Percentiles rank a stretch among this genome's conserved stretches.
Conservation (phyloP, 176 grass and related monocot genomes). For the Lolium multiflorum region DNA sequence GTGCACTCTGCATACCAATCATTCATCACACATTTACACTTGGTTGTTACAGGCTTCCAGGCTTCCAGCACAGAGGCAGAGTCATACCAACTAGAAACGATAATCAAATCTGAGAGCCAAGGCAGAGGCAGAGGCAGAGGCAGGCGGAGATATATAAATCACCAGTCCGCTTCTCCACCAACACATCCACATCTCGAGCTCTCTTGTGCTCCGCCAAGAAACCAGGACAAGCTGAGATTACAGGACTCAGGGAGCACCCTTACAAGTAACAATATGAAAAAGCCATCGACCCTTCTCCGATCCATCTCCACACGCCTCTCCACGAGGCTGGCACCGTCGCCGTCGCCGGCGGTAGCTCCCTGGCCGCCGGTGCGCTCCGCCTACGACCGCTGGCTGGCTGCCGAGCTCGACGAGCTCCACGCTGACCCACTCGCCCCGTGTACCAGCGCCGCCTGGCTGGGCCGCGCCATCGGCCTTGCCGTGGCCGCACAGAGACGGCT, state of each 20-base stretch:
- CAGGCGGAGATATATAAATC: too few relatives aligned
- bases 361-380: slow-evolving; percentile 76
- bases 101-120: not conserved
- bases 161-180: not conserved
- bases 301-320: slow-evolving; percentile 65
- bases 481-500: slow-evolving; percentile 50
- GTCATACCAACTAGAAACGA: not conserved
- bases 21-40: slow-evolving; percentile 18
- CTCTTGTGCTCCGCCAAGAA: not conserved
- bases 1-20: slow-evolving; percentile 27
- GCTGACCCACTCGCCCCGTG: slow-evolving; percentile 35
- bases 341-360: slow-evolving; percentile 55
- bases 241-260: too few relatives aligned
- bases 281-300: slow-evolving; percentile 67
- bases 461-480: slow-evolving; percentile 57
- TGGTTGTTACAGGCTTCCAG: not conserved
- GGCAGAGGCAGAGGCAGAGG: not conserved
- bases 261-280: slow-evolving; percentile 51
- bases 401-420: slow-evolving; percentile 78
- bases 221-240: too few relatives aligned
- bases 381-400: slow-evolving; percentile 81
- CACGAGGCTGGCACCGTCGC: slow-evolving; percentile 31
- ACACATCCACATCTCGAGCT: slow-evolving; percentile 39
- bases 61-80: not conserved
- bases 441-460: slow-evolving; percentile 66